Base-by-base conservation (phyloP, 352 stramenopile species). In the Phytophthora hybrid region DNA sequence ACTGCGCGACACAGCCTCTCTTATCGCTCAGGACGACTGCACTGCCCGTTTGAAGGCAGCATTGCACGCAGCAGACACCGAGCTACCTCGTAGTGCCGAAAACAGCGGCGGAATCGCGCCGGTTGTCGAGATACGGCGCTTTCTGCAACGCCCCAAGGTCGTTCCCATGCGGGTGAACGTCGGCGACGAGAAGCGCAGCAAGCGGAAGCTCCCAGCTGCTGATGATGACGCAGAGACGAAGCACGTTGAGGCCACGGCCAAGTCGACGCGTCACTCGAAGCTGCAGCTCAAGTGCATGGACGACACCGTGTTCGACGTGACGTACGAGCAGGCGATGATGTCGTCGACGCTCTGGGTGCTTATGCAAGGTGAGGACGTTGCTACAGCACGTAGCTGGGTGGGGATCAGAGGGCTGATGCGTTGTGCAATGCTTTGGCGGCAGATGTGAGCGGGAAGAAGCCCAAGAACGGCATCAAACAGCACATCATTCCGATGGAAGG, bases 261-360 rank as follows among this genome's bases (percentile, higher is more conserved):
- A 26, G 8, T 44, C 29, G 29, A 52, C 59, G 39, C 68, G 47
- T 13, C 79, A 80, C 34, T 92, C 82, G 49, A 92, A 90, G 71
- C 79, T 94, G 64, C 83, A 93, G 77, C 78, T 94, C 21, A 85
- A 92, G 70, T 94, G 88, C 72, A 85, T 79, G 62, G 85, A 94
- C 63, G 86, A 84, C 58, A 73, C 71, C 41, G 77, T 84, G 66
- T 90, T 93, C 39, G 79, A 93, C 60, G 88, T 94, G 70, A 90
- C 81, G n/a, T 87, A 93, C 56, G 83, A 94, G 53, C 84, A 94
- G 67, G 88, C 88, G 65, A 94, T 94, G 88, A 94, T 94, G 88
- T 94, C 88, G 32, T 93, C 88, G 18, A 94, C 86, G 60, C 77
- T 94, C 13, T 94, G 88, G 88, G 91, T 91, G 71, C 71, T 94